Percentiles rank a stretch among this genome's conserved stretches.
phyloP scores from a whole-genome alignment of 768 basidiomycete genomes.

The Lentinula boryana region DNA sequence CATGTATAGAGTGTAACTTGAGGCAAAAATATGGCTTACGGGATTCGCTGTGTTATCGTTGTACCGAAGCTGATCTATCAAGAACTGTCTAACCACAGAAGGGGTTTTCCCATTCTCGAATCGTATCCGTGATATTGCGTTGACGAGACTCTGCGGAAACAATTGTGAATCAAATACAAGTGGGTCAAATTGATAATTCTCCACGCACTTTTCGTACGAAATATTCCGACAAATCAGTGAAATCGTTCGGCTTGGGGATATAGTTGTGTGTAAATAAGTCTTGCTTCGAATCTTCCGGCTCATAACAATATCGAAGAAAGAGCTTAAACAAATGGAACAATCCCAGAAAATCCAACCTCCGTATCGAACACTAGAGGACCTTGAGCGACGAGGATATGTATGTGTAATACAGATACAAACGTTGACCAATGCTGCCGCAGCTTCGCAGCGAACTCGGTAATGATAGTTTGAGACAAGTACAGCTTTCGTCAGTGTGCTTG shows the following conservation, averaged over 20 bases:
- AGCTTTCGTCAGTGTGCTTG: slow-evolving; percentile 88
- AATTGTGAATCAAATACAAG: background rate
- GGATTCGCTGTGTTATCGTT: slow-evolving; percentile 93
- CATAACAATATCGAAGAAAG: slow-evolving; percentile 86
- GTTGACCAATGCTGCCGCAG: slow-evolving; percentile 75
- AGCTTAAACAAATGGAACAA: slow-evolving; percentile 95
- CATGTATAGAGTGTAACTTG: background rate
- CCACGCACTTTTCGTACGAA: slow-evolving; percentile 83
- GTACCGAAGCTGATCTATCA: slow-evolving; percentile 89
- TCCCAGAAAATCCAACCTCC: slow-evolving; percentile 79
- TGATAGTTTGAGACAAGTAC: slow-evolving; percentile 94
- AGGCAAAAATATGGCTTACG: slow-evolving; percentile 39
- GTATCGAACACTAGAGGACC: slow-evolving; percentile 68
- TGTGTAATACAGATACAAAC: slow-evolving; percentile 33
- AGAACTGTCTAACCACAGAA: slow-evolving; percentile 76
- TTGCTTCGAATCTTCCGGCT: slow-evolving; percentile 74
- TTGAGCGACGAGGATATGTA: slow-evolving; percentile 5
- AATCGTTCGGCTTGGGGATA: slow-evolving; percentile 94
- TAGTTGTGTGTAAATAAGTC: slow-evolving; percentile 84
- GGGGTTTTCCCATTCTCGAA: slow-evolving; percentile 86
- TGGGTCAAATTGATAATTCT: background rate
- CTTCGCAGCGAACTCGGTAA: slow-evolving; percentile 93
- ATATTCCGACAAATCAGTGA: slow-evolving; percentile 86
- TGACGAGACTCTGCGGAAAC: slow-evolving; percentile 57
- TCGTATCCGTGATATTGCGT: slow-evolving; percentile 79